Percentiles rank a stretch among this genome's conserved stretches.
phyloP scores from a whole-genome alignment of 1,284 basidiomycete species.

The Ustilago lituana region DNA sequence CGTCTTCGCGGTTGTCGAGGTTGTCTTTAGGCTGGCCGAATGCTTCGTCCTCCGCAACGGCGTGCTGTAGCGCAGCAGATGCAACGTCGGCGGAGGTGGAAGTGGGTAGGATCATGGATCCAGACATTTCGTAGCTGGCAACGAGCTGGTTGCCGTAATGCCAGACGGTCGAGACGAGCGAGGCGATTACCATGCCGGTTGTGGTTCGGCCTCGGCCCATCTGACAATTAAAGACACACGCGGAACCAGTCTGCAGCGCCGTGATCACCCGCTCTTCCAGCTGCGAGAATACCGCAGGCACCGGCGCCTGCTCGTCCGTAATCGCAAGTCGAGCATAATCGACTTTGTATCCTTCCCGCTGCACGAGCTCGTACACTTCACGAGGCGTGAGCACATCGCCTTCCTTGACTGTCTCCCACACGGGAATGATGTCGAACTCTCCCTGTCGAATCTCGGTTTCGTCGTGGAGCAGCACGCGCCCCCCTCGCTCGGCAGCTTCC shows the following conservation, averaged over 20 bases:
- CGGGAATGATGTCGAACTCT: slow-evolving; percentile 74
- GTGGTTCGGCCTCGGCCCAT: slow-evolving; percentile 67
- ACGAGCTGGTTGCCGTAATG: slow-evolving; percentile 54
- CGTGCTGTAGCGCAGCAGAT: not conserved
- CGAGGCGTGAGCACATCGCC: slow-evolving; percentile 91
- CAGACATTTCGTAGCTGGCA: slow-evolving; percentile 33
- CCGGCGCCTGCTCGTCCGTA: slow-evolving; percentile 67
- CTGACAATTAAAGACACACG: slow-evolving; percentile 65
- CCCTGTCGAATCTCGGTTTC: slow-evolving; percentile 94
- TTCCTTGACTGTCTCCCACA: slow-evolving; percentile 85
- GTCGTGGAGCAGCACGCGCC: slow-evolving; percentile 87
- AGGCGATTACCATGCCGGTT: slow-evolving; percentile 66
- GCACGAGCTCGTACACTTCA: slow-evolving; percentile 70
- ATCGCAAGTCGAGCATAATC: slow-evolving; percentile 66
- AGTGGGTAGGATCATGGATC: slow-evolving; percentile 20
- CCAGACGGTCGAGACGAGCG: slow-evolving; percentile 60
- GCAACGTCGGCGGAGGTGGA: slow-evolving; percentile 2
- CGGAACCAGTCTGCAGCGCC: slow-evolving; percentile 55
- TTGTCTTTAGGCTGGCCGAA: slow-evolving; percentile 46
- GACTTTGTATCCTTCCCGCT: slow-evolving; percentile 62
- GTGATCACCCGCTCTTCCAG: slow-evolving; percentile 61
- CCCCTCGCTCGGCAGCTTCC: slow-evolving; percentile 79
- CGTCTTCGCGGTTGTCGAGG: slow-evolving; percentile 64
- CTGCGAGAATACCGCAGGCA: slow-evolving; percentile 64
- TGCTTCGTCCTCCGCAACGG: slow-evolving; percentile 24